A percentile compares a stretch with the other conserved stretches of the same genome.
phyloP scores from a whole-genome alignment of 805 yeast genomes.

The Priceomyces medius region DNA sequence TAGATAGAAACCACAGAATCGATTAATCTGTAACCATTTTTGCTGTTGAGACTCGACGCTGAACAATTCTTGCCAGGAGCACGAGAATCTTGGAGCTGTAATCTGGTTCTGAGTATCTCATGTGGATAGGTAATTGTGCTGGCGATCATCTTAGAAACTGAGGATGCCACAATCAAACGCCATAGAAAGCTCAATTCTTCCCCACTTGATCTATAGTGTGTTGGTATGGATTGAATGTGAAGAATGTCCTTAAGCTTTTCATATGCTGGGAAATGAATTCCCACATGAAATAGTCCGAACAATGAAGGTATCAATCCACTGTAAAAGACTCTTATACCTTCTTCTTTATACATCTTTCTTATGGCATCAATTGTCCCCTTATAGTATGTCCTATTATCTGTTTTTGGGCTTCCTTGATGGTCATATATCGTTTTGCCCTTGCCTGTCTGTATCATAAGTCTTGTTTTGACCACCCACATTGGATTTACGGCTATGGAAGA shows the following conservation, averaged over 20 bases:
- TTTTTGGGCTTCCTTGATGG: conserved; percentile 1
- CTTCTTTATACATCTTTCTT: conserved; percentile 68
- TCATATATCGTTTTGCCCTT: conserved; percentile 38
- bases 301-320: conserved; percentile 89
- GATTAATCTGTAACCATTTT: conserved; percentile 20
- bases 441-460: conserved; percentile 83
- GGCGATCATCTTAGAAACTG: conserved; percentile 84
- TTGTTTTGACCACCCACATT: conserved; percentile 95
- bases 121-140: conserved; percentile 91
- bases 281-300: conserved; percentile 89
- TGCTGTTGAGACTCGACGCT: conserved; percentile 3
- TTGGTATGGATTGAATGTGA: not conserved
- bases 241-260: conserved; percentile 70
- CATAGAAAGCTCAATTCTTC: conserved; percentile 18
- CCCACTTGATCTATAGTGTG: not conserved
- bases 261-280: conserved; percentile 93
- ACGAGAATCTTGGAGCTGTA: conserved; percentile 60
- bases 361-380: conserved; percentile 84
- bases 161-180: conserved; percentile 57
- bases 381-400: conserved; percentile 43
- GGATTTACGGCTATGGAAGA: conserved; percentile 89
- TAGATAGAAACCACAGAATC: conserved; percentile 43
- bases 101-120: conserved; percentile 87
- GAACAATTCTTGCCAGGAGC: conserved; percentile 15
- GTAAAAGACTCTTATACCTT: conserved; percentile 80